A percentile compares a stretch with the other conserved stretches of the same genome.
These are phyloP conservation scores for Penicillium sp. DNA, from an alignment of 2,329 filamentous ascomycete species.

Conservation along the genomic window DNA sequence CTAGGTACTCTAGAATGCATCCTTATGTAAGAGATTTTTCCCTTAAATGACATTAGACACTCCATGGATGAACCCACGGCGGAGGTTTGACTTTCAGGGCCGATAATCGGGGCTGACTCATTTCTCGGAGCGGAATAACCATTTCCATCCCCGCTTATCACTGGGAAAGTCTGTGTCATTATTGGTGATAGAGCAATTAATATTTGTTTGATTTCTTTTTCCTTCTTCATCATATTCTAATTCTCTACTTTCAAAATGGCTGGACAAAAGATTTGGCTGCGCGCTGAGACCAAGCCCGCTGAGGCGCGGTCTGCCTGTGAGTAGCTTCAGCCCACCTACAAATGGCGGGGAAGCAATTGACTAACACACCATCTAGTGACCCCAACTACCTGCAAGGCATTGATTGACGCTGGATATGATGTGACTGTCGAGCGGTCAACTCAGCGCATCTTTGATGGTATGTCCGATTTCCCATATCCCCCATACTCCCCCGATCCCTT, in stretches of 20 bases:
- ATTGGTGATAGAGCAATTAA: constrained; percentile 14
- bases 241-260: constrained; percentile 21
- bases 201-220: constrained; percentile 9
- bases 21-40: too few species aligned
- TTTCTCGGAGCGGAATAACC: constrained; percentile 28
- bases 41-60: too few species aligned
- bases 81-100: neutral
- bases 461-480: constrained; percentile 2
- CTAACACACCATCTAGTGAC: constrained; percentile 31
- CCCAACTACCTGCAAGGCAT: constrained; percentile 49
- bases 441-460: constrained; percentile 53
- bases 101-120: constrained; percentile 21
- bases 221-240: neutral
- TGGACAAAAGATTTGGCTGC: constrained; percentile 45
- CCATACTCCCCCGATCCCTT: neutral
- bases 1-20: neutral
- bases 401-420: constrained; percentile 61
- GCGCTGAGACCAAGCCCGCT: constrained; percentile 52
- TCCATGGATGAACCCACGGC: neutral
- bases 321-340: constrained; percentile 11
- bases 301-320: constrained; percentile 47
- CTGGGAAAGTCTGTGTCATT: constrained; percentile 24
- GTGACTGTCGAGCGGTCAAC: constrained; percentile 60
- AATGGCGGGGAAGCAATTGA: constrained; percentile 3
- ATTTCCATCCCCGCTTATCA: constrained; percentile 25